Evolutionary conservation across 371 early-diverging fungal genomes (phyloP), one percentile per base, ranked within the genome.

Genomic region (Actinomortierella ambigua): DNA sequence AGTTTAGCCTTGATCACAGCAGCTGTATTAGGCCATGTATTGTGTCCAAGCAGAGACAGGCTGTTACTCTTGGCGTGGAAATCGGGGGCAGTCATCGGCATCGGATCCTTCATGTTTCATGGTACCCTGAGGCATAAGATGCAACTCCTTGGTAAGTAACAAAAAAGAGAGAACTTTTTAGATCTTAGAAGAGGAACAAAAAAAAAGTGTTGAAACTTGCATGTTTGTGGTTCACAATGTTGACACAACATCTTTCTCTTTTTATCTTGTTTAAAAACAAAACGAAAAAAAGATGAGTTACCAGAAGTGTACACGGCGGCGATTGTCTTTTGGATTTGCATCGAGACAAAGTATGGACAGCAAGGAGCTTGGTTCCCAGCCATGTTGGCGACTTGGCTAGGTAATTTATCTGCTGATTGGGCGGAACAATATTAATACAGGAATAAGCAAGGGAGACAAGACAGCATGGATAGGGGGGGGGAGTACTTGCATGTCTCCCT

Each of bases 241-340:
- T n/a, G n/a, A n/a, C n/a, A n/a, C n/a, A n/a, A n/a, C n/a, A n/a
- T n/a, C n/a, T n/a, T n/a, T n/a, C n/a, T n/a, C n/a, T n/a, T n/a
- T n/a, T n/a, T n/a, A n/a, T n/a, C n/a, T n/a, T n/a, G n/a, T n/a
- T n/a, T n/a, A n/a, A n/a, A n/a, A n/a, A n/a, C 34, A 34, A 34
- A 4, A 34, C 11, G 7, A 34, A 34, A 34, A 34, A 34, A 34
- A 65, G 71, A 70, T 47, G 71, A 70, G 39, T 40, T 70, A 43
- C 71, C 71, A 17, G 65, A 65, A 65, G 49, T 70, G 7, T 70
- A 70, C n/a, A 65, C 71, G n/a, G 71, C 71, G 2, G 65, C 71
- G 0, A 57, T 70, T 15, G 54, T 70, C 39, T 6, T 70, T 8
- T 70, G 57, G 26, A 70, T 65, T 34, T 44, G 60, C 47, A 55